Evolutionary conservation across 1,284 basidiomycete species (phyloP).

Genomic region (Microbotryomycetes sp.): DNA sequence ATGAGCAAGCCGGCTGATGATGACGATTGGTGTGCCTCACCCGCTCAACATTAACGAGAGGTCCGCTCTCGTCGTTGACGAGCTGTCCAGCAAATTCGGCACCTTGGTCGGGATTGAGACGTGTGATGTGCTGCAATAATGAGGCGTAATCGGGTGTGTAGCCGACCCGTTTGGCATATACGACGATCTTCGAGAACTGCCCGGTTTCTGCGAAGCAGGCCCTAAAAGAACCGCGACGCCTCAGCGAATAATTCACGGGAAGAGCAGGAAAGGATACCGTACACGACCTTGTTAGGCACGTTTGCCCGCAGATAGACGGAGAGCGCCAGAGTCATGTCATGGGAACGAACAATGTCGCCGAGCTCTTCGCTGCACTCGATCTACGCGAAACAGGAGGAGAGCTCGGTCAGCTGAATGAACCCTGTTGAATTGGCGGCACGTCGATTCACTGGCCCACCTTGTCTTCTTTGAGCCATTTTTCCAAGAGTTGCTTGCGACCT

Average conservation of each 20-base stretch:
- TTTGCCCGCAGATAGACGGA: conserved; percentile 98
- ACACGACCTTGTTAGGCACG: conserved; percentile 88
- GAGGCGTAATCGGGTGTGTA: conserved; percentile 91
- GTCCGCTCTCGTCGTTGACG: conserved; percentile 85
- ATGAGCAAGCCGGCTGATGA: too few relatives aligned
- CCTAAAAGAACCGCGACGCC: conserved; percentile 42
- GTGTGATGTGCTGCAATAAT: conserved; percentile 95
- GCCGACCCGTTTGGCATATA: conserved; percentile 96
- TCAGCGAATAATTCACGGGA: background rate
- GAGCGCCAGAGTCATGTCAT: conserved; percentile 97
- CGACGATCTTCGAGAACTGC: conserved; percentile 95
- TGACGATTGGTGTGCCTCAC: conserved; percentile 47
- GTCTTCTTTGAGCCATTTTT: conserved; percentile 99
- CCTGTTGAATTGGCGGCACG: background rate
- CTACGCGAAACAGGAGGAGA: conserved; percentile 45
- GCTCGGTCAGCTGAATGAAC: background rate
- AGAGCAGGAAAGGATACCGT: background rate
- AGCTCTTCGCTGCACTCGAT: conserved; percentile 98
- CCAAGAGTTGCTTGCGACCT: conserved; percentile 91
- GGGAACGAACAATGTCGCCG: conserved; percentile 88
- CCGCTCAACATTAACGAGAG: conserved; percentile 88
- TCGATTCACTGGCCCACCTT: conserved; percentile 53
- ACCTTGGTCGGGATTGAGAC: conserved; percentile 94
- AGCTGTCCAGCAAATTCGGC: conserved; percentile 96
- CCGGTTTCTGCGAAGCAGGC: conserved; percentile 99